phyloP scores from a whole-genome alignment of 2,329 filamentous ascomycete genomes.

The Alternaria solani region DNA sequence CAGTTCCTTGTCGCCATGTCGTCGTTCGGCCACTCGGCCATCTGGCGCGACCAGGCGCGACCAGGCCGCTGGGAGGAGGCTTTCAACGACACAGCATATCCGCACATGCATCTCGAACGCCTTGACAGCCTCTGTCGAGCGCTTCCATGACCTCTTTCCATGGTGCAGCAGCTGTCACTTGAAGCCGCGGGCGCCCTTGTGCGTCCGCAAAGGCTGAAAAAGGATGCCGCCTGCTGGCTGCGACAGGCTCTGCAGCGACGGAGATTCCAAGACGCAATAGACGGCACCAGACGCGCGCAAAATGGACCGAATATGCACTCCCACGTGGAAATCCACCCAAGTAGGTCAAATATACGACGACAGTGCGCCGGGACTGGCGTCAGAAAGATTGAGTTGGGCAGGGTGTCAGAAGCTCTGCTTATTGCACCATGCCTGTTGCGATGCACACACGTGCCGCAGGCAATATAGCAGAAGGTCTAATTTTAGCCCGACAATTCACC shows the following conservation, averaged over 20 bases:
- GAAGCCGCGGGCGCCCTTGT: conserved; percentile 41
- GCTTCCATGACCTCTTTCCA: conserved; percentile 10
- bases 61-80: conserved; percentile 43
- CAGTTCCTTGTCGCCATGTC: conserved; percentile 34
- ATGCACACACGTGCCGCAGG: conserved; percentile 47
- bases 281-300: conserved; percentile 34
- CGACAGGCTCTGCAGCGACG: conserved; percentile 7
- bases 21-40: conserved; percentile 22
- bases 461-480: conserved; percentile 44
- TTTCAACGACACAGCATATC: conserved; percentile 27
- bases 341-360: conserved; percentile 32
- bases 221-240: conserved; percentile 4
- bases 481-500: conserved; percentile 37
- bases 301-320: conserved; percentile 23
- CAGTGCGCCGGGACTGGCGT: conserved; percentile 34
- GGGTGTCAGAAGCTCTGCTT: conserved; percentile 29
- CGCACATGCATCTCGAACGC: neutral
- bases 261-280: conserved; percentile 7
- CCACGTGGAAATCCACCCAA: conserved; percentile 48
- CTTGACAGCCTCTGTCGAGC: conserved; percentile 5
- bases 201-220: conserved; percentile 12
- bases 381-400: conserved; percentile 33
- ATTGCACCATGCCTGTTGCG: conserved; percentile 38
- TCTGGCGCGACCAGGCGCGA: conserved; percentile 21
- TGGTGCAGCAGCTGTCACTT: conserved; percentile 40